Conservation (phyloP, 148 eudicot genomes). For the Tetragonia tetragonoides region DNA sequence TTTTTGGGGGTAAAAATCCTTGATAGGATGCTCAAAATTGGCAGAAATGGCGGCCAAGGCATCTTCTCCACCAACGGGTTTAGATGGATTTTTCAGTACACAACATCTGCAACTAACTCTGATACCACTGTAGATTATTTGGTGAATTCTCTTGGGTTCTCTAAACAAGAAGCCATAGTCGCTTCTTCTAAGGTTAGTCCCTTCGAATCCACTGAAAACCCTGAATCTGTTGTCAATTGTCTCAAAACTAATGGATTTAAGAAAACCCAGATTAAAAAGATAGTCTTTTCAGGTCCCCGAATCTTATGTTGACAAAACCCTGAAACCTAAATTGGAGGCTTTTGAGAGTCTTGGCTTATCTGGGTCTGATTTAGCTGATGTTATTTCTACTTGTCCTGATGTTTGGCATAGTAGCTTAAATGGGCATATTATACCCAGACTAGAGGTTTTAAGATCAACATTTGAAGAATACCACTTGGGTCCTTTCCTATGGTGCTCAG, state of each 20-base stretch:
- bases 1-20: too few relatives aligned
- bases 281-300: slow-evolving; percentile 14
- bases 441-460: slow-evolving; percentile 18
- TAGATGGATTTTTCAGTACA: not conserved
- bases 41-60: slow-evolving; percentile 2
- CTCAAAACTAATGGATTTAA: slow-evolving; percentile 20
- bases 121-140: slow-evolving; percentile 18
- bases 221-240: slow-evolving; percentile 26
- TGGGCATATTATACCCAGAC: slow-evolving; percentile 26
- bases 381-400: slow-evolving; percentile 11
- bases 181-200: slow-evolving; percentile 22
- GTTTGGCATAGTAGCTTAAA: slow-evolving; percentile 6
- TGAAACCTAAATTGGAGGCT: slow-evolving; percentile 35
- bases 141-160: slow-evolving; percentile 29
- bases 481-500: slow-evolving; percentile 4
- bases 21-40: slow-evolving; percentile 8
- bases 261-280: slow-evolving; percentile 25
- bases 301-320: slow-evolving; percentile 34
- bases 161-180: slow-evolving; percentile 30
- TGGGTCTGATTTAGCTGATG: slow-evolving; percentile 22
- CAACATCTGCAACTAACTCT: not conserved
- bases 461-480: slow-evolving; percentile 19
- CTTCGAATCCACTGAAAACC: slow-evolving; percentile 20
- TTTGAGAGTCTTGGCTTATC: slow-evolving; percentile 27
- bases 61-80: too few relatives aligned